Conservation (phyloP, 2,329 filamentous ascomycete species). For the Golovinomyces cichoracearum region DNA sequence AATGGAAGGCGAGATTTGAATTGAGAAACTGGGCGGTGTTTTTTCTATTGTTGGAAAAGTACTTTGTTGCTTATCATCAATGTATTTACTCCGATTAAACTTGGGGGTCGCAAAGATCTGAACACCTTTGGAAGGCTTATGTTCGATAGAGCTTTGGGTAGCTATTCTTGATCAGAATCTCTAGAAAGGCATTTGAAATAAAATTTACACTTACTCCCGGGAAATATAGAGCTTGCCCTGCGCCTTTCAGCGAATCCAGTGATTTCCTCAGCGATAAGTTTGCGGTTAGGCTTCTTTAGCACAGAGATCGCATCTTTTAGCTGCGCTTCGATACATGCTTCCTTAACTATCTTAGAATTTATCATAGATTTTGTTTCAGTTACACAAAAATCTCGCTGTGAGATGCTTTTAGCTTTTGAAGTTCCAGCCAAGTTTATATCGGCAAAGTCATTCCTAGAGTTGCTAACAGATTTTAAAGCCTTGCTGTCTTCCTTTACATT, state of each 20-base stretch:
- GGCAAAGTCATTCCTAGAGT: constrained; percentile 20
- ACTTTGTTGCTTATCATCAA: constrained; percentile 3
- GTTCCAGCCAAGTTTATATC: constrained; percentile 17
- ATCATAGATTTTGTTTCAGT: constrained; percentile 22
- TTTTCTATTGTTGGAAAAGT: not conserved
- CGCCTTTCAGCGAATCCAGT: constrained; percentile 41
- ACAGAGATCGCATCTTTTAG: constrained; percentile 48
- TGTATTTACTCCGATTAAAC: constrained; percentile 10
- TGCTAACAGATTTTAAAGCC: constrained; percentile 23
- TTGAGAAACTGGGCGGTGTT: constrained; percentile 7
- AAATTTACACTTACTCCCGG: constrained; percentile 20
- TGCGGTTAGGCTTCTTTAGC: constrained; percentile 50
- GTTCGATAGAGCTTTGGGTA: constrained; percentile 18
- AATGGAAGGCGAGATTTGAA: constrained; percentile 11
- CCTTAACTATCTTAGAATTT: constrained; percentile 30
- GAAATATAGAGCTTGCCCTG: constrained; percentile 20
- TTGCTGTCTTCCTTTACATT: constrained; percentile 49
- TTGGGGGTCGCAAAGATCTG: constrained; percentile 16
- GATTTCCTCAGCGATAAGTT: constrained; percentile 38
- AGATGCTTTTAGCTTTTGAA: constrained; percentile 20
- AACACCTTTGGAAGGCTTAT: constrained; percentile 14
- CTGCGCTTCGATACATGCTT: constrained; percentile 41
- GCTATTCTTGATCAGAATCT: too few relatives aligned
- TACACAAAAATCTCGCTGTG: constrained; percentile 27
- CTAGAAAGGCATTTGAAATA: too few relatives aligned